phyloP scores from a whole-genome alignment of 805 yeast genomes.

The Saccharomycopsis fibuligera region DNA sequence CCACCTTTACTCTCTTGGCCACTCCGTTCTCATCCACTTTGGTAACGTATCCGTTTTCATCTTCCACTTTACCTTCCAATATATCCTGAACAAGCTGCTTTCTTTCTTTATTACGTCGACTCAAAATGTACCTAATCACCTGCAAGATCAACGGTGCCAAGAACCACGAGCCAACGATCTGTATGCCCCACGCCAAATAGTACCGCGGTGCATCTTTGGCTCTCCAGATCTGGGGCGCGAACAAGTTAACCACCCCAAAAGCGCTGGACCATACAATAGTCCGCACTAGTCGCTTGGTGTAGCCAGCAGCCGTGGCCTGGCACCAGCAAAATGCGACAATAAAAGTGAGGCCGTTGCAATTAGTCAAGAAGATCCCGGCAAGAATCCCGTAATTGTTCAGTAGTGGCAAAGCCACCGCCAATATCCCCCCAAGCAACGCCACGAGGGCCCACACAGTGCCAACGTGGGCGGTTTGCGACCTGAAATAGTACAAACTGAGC shows the following conservation, averaged over 20 bases:
- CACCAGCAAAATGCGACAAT: conserved; percentile 26
- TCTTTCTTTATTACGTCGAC: conserved; percentile 39
- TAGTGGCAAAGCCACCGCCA: conserved; percentile 25
- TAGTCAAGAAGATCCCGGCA: conserved; percentile 39
- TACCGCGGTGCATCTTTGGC: conserved; percentile 38
- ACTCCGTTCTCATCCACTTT: conserved; percentile 28
- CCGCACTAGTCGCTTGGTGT: conserved; percentile 55
- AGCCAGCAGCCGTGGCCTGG: conserved; percentile 36
- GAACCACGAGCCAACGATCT: conserved; percentile 44
- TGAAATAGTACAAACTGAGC: conserved; percentile 26
- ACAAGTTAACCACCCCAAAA: conserved; percentile 51
- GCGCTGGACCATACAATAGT: conserved; percentile 51
- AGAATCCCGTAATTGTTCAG: conserved; percentile 36
- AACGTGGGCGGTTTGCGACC: conserved; percentile 36
- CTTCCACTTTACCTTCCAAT: neutral
- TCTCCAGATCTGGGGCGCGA: conserved; percentile 48
- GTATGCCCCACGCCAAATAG: conserved; percentile 52
- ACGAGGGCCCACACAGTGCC: conserved; percentile 33
- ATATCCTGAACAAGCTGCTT: neutral
- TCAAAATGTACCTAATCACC: conserved; percentile 39
- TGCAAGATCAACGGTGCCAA: conserved; percentile 39
- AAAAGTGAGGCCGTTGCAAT: conserved; percentile 26
- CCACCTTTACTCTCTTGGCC: conserved; percentile 27
- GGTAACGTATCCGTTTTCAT: neutral
- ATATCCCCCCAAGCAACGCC: conserved; percentile 29